These are phyloP conservation scores for Linnemannia exigua DNA, from an alignment of 192 early-diverging fungal species.

Conservation along the genomic window DNA sequence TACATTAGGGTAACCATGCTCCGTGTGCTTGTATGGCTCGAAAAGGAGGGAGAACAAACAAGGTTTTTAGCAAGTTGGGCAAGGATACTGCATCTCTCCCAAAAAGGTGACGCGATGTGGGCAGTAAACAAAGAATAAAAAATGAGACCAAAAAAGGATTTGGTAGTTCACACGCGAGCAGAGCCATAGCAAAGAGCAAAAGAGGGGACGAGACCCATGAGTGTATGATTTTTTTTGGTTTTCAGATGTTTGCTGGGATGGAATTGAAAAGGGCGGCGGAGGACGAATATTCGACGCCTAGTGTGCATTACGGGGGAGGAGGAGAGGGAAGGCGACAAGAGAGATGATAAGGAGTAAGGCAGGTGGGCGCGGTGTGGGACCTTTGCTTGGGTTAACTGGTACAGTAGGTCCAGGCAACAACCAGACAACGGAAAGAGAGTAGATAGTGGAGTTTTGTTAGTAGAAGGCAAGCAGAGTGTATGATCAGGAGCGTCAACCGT, in stretches of 20 bases:
- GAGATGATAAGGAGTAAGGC: neutral
- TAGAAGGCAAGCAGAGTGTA: neutral
- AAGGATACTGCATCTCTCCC: neutral
- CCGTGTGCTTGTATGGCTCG: neutral
- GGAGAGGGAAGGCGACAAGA: no score
- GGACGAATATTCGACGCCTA: constrained; percentile 1
- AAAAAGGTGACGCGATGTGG: neutral
- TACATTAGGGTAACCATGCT: neutral
- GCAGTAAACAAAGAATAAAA: neutral
- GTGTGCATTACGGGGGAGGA: neutral
- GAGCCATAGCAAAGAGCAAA: no score
- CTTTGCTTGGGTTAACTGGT: no score
- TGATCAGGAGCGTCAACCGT: neutral
- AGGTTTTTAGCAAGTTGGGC: neutral
- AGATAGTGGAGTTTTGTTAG: neutral
- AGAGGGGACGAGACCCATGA: neutral
- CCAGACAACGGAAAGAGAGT: neutral
- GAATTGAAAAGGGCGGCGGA: neutral
- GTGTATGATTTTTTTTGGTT: neutral
- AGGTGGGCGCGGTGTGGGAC: neutral
- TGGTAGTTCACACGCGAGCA: neutral
- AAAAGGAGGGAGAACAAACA: neutral
- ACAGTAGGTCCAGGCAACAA: no score
- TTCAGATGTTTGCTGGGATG: neutral
- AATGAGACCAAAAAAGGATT: neutral